Base-by-base conservation (phyloP, 169 alveolate species). In the Eimeria tenella region DNA sequence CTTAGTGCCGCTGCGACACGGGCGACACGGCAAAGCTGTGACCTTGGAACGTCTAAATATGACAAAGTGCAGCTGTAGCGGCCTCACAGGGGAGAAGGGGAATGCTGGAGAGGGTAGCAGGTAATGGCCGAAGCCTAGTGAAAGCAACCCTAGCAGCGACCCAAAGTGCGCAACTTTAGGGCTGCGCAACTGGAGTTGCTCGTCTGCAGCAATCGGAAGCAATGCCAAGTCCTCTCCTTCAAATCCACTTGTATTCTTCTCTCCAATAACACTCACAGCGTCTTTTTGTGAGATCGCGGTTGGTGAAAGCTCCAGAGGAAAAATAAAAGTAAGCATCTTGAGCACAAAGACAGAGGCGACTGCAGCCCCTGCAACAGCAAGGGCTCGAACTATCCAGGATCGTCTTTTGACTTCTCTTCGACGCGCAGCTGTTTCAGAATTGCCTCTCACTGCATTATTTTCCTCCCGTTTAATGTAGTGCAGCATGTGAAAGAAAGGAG, bases 21-120 rank as follows among this genome's bases (percentile, higher is more conserved):
- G 71, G n/a, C 19, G 71, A 6, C 15, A 15, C 5, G 19, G 8
- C 9, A 83, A 62, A 42, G 79, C 91, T 21, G 62, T 83, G 25
- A 83, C 53, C 62, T 83, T 83, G 50, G 91, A 58, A 7, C 77
- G 91, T 42, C 91, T 56, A 17, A 83, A 83, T 5, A 42, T 5
- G 25, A 83, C 91, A 42, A 83, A 83, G 62, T 83, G 77, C 91
- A 83, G 79, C 91, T 83, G 91, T 55, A 83, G 91, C 77, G 91
- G 91, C 79, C 79, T 52, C 53, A 25, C 79, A 58, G 77, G n/a
- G 49, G 91, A 83, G 77, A 83, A 83, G 1, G 91, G 91, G 62
- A 60, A 83, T 10, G 13, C 42, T n/a, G 49, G 53, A 42, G 77
- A 62, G 0, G 91, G 91, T 13, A 83, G 56, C 10, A 81, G 53